Evolutionary conservation across 306 rosid genomes (phyloP).

Genomic region (Datisca glomerata): DNA sequence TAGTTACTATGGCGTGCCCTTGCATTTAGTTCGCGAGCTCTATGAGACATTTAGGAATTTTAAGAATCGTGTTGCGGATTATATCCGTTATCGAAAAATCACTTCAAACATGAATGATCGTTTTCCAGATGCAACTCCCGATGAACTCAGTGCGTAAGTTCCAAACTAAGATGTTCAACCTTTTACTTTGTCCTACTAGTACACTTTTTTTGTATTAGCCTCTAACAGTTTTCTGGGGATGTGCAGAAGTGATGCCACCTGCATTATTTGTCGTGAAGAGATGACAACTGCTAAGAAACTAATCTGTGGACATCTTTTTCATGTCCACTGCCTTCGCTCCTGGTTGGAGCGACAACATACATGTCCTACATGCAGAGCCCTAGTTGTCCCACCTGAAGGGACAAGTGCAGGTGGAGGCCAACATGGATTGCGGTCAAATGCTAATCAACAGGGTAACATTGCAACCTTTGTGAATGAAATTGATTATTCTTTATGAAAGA

Average conservation of each 20-base stretch:
- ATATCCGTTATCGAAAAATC: conserved; percentile 84
- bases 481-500: no score
- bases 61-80: conserved; percentile 79
- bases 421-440: conserved; percentile 56
- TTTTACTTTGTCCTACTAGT: neutral
- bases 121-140: conserved; percentile 93
- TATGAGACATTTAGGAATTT: conserved; percentile 98
- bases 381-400: conserved; percentile 88
- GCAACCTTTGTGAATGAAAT: no score
- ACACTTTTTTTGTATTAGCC: conserved; percentile 9
- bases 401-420: conserved; percentile 49
- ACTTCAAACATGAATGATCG: conserved; percentile 99
- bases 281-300: conserved; percentile 97
- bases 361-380: conserved; percentile 97
- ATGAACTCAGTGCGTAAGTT: conserved; percentile 90
- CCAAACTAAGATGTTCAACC: conserved; percentile 4
- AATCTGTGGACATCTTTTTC: conserved; percentile 91
- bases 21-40: conserved; percentile 94
- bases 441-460: conserved; percentile 59
- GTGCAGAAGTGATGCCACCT: conserved; percentile 90
- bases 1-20: conserved; percentile 89
- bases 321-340: conserved; percentile 94
- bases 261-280: conserved; percentile 99
- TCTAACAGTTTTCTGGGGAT: conserved; percentile 13
- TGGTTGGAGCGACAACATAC: conserved; percentile 99